Evolutionary conservation across 2,329 filamentous ascomycete species (phyloP), one percentile per base, ranked within the genome.

Genomic region (Chaetomiaceae sp.): DNA sequence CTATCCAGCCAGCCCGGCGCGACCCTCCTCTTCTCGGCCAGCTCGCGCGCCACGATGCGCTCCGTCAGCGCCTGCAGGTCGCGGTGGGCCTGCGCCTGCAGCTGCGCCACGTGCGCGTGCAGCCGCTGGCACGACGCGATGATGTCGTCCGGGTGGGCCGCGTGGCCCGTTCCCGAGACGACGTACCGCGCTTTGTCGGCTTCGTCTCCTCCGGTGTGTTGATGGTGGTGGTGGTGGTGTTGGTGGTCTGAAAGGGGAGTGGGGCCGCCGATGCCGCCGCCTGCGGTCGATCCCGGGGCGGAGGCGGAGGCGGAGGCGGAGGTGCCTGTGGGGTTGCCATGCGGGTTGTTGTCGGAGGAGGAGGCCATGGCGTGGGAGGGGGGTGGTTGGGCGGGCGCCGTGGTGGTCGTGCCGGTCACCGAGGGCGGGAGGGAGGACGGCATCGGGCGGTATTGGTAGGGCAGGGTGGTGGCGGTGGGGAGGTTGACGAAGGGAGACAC

Each of bases 401-500:
- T 65, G 16, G 67, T 61, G 58, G 73, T 66, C 51, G 62, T 72
- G 52, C 77, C 76, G 7, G 82, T 79, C 30, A 82, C 77, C 1
- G 87, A 87, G 1, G 82, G 82, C 0, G 93, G 92, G 0, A 97
- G 81, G 2, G 89, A 87, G 1, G 89, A 92, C 0, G 92, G 89
- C 65, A 97, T 85, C 10, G 83, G 79, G 66, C 91, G 92, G 78
- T 96, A 97, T 60, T 89, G 95, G 74, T 97, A 97, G 20, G 93
- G 92, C 7, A 99, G 82, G 0, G 91, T 96, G 17, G 91, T 87
- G 21, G 92, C 86, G 25, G 88, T 86, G 10, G 93, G 93, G 27
- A 99, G 85, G 54, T 86, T 87, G 62, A 97, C 82, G 73, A 96
- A 96, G 21, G 93, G 93, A 3, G 92, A 96, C 39, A 97, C 90